A percentile compares a stretch with the other conserved stretches of the same genome.
These are phyloP conservation scores for Coprinellus micaceus DNA, from an alignment of 768 basidiomycete species.

Conservation along the genomic window DNA sequence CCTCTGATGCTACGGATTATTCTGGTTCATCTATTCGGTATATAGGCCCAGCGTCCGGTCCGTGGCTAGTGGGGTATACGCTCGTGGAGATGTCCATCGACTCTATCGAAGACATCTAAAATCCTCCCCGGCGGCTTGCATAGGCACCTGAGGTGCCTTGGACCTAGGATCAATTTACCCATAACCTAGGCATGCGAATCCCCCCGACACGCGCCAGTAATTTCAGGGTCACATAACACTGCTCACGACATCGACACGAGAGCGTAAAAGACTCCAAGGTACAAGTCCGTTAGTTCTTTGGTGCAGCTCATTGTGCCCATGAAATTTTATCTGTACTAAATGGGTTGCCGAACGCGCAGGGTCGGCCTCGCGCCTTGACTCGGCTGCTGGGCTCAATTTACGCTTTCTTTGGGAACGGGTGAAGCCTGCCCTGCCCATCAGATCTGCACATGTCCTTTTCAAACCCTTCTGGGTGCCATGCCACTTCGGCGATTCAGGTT, in stretches of 20 bases:
- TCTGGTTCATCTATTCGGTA: too few relatives aligned
- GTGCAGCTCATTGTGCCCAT: not conserved
- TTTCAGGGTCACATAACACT: not conserved
- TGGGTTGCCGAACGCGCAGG: not conserved
- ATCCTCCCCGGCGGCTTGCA: too few relatives aligned
- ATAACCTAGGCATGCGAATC: too few relatives aligned
- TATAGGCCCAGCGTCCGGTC: too few relatives aligned
- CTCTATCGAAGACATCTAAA: too few relatives aligned
- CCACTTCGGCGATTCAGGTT: slow-evolving; percentile 5
- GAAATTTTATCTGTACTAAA: slow-evolving; percentile 3
- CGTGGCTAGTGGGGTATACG: too few relatives aligned
- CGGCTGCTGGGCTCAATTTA: slow-evolving; percentile 1
- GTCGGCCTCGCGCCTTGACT: not conserved
- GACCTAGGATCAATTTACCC: too few relatives aligned
- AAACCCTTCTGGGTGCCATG: slow-evolving; percentile 2
- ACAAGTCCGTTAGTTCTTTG: not conserved
- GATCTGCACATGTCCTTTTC: slow-evolving; percentile 6
- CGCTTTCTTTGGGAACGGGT: not conserved
- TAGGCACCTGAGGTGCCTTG: too few relatives aligned
- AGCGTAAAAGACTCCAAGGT: not conserved
- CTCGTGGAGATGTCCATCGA: too few relatives aligned
- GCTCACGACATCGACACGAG: not conserved
- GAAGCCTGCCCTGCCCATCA: not conserved
- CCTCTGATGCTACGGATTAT: not conserved
- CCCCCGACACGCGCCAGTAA: too few relatives aligned